phyloP scores from a whole-genome alignment of 495 filamentous ascomycete species.

The Tuber microsphaerosporum region DNA sequence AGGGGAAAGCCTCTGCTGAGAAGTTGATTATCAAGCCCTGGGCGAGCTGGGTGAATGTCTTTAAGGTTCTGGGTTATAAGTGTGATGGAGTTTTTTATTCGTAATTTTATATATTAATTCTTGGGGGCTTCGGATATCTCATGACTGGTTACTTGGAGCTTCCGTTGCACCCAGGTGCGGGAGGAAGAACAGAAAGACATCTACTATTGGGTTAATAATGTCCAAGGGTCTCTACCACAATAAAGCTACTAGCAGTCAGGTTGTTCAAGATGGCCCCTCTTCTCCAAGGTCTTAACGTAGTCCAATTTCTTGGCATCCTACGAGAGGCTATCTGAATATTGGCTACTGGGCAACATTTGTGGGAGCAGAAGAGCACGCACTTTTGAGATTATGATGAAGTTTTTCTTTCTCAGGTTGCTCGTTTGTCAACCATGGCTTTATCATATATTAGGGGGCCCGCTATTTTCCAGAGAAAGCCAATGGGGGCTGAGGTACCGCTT shows the following conservation, averaged over 20 bases:
- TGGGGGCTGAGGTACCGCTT: too few species aligned
- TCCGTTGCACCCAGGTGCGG: neutral
- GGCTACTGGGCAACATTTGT: too few species aligned
- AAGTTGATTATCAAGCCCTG: conserved; percentile 5
- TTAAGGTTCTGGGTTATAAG: neutral
- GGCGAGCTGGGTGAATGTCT: neutral
- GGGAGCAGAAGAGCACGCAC: too few species aligned
- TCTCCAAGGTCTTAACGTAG: neutral
- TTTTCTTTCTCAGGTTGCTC: too few species aligned
- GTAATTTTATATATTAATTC: neutral
- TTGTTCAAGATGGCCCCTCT: neutral
- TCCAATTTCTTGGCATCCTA: neutral
- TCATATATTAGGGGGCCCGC: too few species aligned
- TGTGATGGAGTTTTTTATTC: neutral
- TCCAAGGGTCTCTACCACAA: neutral
- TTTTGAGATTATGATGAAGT: too few species aligned
- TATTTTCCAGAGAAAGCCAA: too few species aligned
- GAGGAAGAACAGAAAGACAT: neutral
- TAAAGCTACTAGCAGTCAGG: neutral
- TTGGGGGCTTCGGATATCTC: neutral
- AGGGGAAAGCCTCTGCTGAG: neutral
- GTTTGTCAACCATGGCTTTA: too few species aligned
- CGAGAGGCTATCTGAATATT: neutral
- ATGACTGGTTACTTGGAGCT: neutral
- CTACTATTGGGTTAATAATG: neutral